Percentiles rank a stretch among this genome's conserved stretches.
Evolutionary conservation across 805 yeast genomes (phyloP).

Genomic region (Nematodospora valgi): DNA sequence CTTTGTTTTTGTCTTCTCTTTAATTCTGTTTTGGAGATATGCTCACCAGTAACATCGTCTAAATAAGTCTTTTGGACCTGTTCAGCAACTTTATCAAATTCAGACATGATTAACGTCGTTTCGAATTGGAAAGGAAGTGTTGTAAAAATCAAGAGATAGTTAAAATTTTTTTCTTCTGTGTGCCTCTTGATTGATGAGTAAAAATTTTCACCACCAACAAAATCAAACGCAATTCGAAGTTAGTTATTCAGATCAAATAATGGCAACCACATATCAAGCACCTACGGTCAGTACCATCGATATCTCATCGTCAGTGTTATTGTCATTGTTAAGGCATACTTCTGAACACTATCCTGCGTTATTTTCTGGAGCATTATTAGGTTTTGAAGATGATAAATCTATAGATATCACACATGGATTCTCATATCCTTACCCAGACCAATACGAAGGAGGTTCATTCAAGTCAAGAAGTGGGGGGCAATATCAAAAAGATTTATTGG

Average conservation of each 20-base stretch:
- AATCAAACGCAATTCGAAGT: too few species aligned
- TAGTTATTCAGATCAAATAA: not conserved
- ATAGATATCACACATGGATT: slow-evolving; percentile 57
- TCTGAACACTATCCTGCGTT: slow-evolving; percentile 59
- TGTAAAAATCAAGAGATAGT: not conserved
- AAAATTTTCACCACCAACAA: slow-evolving; percentile 1
- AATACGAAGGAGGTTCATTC: slow-evolving; percentile 59
- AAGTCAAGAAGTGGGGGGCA: slow-evolving; percentile 58
- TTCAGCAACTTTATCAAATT: slow-evolving; percentile 65
- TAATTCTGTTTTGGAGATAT: slow-evolving; percentile 92
- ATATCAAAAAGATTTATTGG: slow-evolving; percentile 67
- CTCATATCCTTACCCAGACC: slow-evolving; percentile 68
- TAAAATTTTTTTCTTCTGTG: slow-evolving; percentile 1
- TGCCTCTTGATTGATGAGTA: slow-evolving; percentile 1
- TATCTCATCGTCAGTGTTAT: slow-evolving; percentile 52
- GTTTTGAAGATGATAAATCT: slow-evolving; percentile 60
- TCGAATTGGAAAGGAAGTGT: not conserved
- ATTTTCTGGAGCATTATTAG: slow-evolving; percentile 69
- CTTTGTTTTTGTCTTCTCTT: slow-evolving; percentile 93
- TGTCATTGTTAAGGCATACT: slow-evolving; percentile 62
- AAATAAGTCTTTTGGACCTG: slow-evolving; percentile 72
- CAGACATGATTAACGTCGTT: slow-evolving; percentile 31
- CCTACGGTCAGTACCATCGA: slow-evolving; percentile 41
- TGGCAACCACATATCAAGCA: slow-evolving; percentile 13
- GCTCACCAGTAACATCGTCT: slow-evolving; percentile 95